Evolutionary conservation across 495 filamentous ascomycete genomes (phyloP).

Genomic region (Xylaria acuta): DNA sequence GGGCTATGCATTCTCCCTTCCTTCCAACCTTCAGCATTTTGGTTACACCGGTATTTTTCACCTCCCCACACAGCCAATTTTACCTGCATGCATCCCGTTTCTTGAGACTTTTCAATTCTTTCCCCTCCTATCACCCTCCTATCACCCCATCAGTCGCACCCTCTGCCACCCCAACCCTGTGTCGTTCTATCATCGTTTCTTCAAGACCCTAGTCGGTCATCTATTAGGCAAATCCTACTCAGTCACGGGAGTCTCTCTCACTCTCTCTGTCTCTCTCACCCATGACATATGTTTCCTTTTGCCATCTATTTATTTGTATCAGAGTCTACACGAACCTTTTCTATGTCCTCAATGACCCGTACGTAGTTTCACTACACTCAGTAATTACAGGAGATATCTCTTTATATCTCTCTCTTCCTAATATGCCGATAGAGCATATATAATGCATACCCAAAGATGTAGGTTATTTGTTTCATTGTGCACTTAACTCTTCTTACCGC

Average conservation of each 20-base stretch:
- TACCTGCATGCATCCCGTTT: neutral
- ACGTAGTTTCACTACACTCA: neutral
- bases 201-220: neutral
- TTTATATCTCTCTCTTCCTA: too few species aligned
- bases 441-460: neutral
- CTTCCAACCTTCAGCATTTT: neutral
- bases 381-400: neutral
- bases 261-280: neutral
- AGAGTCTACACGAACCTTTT: neutral
- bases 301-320: neutral
- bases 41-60: neutral
- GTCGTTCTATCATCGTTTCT: neutral
- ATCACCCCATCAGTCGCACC: neutral
- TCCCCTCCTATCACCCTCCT: neutral
- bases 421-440: neutral
- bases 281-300: neutral
- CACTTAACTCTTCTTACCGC: too few species aligned
- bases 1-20: neutral
- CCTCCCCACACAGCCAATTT: neutral
- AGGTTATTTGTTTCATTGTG: neutral
- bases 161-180: neutral
- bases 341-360: neutral
- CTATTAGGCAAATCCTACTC: neutral
- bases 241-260: neutral
- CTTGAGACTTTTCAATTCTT: neutral